These are phyloP conservation scores for Sporormia fimetaria DNA, from an alignment of 495 filamentous ascomycete genomes.

Conservation along the genomic window DNA sequence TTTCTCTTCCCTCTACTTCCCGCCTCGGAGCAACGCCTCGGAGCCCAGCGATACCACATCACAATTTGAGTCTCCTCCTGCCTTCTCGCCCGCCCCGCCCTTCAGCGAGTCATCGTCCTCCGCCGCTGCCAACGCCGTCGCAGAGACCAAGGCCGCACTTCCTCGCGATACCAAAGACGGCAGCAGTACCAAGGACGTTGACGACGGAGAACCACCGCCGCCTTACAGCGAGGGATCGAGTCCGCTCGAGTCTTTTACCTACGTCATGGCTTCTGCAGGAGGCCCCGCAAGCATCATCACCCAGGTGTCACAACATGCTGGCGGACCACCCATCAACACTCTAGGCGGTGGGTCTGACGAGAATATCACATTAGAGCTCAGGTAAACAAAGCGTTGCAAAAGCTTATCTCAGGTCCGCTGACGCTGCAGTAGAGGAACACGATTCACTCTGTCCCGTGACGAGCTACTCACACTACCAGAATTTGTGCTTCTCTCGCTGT, in stretches of 20 bases:
- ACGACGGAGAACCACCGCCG: conserved; percentile 85
- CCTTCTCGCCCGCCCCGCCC: conserved; percentile 38
- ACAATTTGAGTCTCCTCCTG: conserved; percentile 37
- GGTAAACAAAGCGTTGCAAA: conserved; percentile 44
- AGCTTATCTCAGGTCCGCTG: neutral
- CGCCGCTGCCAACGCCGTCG: conserved; percentile 42
- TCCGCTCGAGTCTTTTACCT: conserved; percentile 85
- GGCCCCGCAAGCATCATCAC: conserved; percentile 97
- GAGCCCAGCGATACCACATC: conserved; percentile 42
- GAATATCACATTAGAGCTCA: conserved; percentile 85
- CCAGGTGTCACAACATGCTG: conserved; percentile 92
- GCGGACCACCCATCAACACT: conserved; percentile 70
- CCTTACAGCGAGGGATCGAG: conserved; percentile 91
- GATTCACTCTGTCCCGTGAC: conserved; percentile 86
- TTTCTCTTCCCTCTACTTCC: conserved; percentile 53
- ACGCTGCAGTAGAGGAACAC: conserved; percentile 58
- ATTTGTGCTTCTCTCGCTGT: conserved; percentile 96
- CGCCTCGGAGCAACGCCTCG: conserved; percentile 31
- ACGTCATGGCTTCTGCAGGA: conserved; percentile 95
- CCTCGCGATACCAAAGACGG: conserved; percentile 69
- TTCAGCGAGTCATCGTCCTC: conserved; percentile 30
- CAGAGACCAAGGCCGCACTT: conserved; percentile 75
- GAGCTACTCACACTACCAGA: conserved; percentile 91
- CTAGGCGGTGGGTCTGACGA: conserved; percentile 91
- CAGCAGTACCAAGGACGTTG: conserved; percentile 53